Percentiles rank a stretch among this genome's conserved stretches.
Evolutionary conservation across 352 stramenopile species (phyloP).

Genomic region (Globisporangium mamillatum): DNA sequence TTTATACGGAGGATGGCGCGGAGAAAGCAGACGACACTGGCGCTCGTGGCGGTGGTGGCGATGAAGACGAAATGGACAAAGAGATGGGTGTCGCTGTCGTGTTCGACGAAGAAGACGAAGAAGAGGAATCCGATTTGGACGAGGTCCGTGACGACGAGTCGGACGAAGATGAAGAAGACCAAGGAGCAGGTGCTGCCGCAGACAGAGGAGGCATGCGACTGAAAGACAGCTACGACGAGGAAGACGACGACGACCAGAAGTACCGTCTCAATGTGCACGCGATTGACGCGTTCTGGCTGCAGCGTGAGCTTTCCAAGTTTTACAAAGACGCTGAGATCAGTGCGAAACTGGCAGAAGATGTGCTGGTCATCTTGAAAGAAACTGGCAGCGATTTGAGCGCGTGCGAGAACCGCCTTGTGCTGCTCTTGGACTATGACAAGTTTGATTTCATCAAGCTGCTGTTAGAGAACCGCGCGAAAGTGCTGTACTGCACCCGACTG

Average conservation of each 20-base stretch:
- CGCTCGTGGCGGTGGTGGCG: slow-evolving; percentile 36
- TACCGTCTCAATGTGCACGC: slow-evolving; percentile 92
- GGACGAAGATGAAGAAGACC: slow-evolving; percentile 43
- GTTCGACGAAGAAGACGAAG: slow-evolving; percentile 98
- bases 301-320: slow-evolving; percentile 94
- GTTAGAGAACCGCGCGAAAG: slow-evolving; percentile 93
- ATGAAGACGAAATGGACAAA: slow-evolving; percentile 89
- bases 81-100: slow-evolving; percentile 98
- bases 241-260: slow-evolving; percentile 60
- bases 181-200: slow-evolving; percentile 48
- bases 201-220: slow-evolving; percentile 59
- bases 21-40: slow-evolving; percentile 24
- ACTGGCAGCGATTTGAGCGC: slow-evolving; percentile 66
- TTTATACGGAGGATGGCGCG: slow-evolving; percentile 39
- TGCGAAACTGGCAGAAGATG: slow-evolving; percentile 90
- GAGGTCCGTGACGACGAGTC: slow-evolving; percentile 79
- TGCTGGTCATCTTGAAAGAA: slow-evolving; percentile 74
- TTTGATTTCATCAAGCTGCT: slow-evolving; percentile 99
- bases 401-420: slow-evolving; percentile 97
- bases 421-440: slow-evolving; percentile 98
- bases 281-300: slow-evolving; percentile 98
- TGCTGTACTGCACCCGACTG: slow-evolving; percentile 96
- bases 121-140: slow-evolving; percentile 92
- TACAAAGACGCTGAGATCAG: slow-evolving; percentile 95
- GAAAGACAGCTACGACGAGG: slow-evolving; percentile 65